Base-by-base conservation (phyloP, 768 basidiomycete species). In the Neoboletus magnificus region DNA sequence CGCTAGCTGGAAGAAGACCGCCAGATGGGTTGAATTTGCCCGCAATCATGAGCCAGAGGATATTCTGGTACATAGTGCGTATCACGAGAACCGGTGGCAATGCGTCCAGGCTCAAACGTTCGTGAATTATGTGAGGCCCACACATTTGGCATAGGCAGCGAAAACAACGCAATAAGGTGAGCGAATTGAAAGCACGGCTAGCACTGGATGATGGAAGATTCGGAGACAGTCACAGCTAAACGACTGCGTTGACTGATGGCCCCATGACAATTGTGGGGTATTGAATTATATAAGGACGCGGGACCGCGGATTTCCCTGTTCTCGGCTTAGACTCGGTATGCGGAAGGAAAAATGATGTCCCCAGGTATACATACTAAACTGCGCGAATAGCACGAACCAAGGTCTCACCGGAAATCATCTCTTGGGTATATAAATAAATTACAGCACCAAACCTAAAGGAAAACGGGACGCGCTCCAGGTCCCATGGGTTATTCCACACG, bases 351-450 rank as follows among this genome's bases (percentile, higher is more conserved):
- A 32, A 23, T 5, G 30, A 7, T 30, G 11, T 22, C 2, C 15
- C 39, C 9, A 16, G 27, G 20, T 29, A 27, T 25, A 25, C 8
- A 18, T n/a, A 8, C 45, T 23, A 11, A 18, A 23, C 50, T 25
- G 12, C 22, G 22, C 40, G 5, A 46, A 18, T 2, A 18, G 23
- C 40, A 52, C 33, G 27, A 50, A 20, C 12, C 5, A 18, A 9
- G 5, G 16, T 15, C n/a, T 5, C 33, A 20, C 25, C 36, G 32
- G 35, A 49, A n/a, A 33, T 25, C 23, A 30, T 23, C 18, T 23
- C 40, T 25, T 25, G 39, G 48, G 48, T 42, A 59, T 50, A 29
- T 11, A 40, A 25, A 48, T 48, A 56, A 43, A 15, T 52, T 48
- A 39, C 46, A 30, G 1, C 49, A 43, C 33, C 33, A 30, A 23